These are phyloP conservation scores for Fusarium hainanense DNA, from an alignment of 2,329 filamentous ascomycete species.

Conservation along the genomic window DNA sequence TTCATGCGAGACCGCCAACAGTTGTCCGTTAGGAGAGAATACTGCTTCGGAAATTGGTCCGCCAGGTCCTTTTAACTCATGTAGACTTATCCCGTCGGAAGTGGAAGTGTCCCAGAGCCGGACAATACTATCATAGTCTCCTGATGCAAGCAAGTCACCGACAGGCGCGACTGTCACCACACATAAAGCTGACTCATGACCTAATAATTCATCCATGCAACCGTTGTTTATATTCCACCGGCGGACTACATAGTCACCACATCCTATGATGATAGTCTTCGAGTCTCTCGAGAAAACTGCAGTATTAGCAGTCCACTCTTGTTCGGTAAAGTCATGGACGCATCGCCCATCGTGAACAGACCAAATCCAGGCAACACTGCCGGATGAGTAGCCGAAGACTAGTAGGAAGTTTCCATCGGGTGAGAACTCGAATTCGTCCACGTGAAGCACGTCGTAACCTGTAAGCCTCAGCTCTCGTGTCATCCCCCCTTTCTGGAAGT, in stretches of 20 bases:
- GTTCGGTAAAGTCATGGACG: not conserved
- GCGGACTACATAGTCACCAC: not conserved
- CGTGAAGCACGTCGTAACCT: too few relatives aligned
- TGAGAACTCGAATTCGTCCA: not conserved
- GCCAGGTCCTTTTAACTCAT: not conserved
- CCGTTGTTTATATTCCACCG: not conserved
- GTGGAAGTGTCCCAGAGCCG: not conserved
- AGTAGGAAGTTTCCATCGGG: not conserved
- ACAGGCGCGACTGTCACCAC: not conserved
- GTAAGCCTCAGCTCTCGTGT: not conserved
- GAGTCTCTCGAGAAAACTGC: not conserved
- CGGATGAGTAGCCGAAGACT: not conserved
- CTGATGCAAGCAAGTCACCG: not conserved
- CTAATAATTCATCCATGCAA: not conserved
- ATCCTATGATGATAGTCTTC: not conserved
- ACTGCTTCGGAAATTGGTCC: rapidly evolving
- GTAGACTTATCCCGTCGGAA: not conserved
- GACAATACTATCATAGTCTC: not conserved
- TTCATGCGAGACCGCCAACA: not conserved
- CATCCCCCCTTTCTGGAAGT: rapidly evolving
- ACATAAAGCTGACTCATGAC: not conserved
- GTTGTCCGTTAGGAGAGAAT: not conserved
- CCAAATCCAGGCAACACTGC: not conserved
- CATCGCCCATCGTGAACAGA: not conserved
- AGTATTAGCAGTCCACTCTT: not conserved